Evolutionary conservation across 805 yeast species (phyloP), one percentile per base, ranked within the genome.

Genomic region (Gaillardinia entomophila): DNA sequence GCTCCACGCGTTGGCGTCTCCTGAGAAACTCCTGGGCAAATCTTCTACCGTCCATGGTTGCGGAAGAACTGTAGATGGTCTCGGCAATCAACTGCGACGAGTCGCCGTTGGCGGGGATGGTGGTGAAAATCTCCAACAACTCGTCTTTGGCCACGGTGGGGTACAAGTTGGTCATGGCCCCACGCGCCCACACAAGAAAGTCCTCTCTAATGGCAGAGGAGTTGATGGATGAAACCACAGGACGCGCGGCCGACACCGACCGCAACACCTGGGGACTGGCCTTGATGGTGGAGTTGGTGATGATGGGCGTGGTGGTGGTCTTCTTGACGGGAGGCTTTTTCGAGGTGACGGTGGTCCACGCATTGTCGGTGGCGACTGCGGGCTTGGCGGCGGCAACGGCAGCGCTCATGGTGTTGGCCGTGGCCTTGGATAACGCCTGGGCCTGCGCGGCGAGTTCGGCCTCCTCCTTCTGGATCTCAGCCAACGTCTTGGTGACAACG

Each of bases 31-130:
- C 98, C 35, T 73, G 75, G 0, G 98, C 96, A 66, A 89, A 90
- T 43, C 95, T 72, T 53, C 96, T 79, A 16, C 97, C 97, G 55
- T 92, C 96, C 83, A 90, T 79, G 1, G 89, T 82, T 3, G 89
- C 74, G 26, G 95, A 82, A 38, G 87, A 83, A 16, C 92, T 79
- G 62, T 87, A 88, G 37, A 90, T 78, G 10, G 96, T 86, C 51
- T 90, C 98, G 2, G 95, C 82, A 51, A 90, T 88, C 53, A 90
- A 84, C 54, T 81, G 95, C 30, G 72, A 68, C 0, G 95, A 77
- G 45, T 87, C 96, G 25, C 79, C 75, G 30, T 51, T 55, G n/a
- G 73, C 60, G 23, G 97, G 96, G 40, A 90, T 71, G 39, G 87
- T 79, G 40, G 89, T 64, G 47, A 92, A 71, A 51, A 92, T 79